Conservation (phyloP, 495 filamentous ascomycete species). For the Parmelia sp. region DNA sequence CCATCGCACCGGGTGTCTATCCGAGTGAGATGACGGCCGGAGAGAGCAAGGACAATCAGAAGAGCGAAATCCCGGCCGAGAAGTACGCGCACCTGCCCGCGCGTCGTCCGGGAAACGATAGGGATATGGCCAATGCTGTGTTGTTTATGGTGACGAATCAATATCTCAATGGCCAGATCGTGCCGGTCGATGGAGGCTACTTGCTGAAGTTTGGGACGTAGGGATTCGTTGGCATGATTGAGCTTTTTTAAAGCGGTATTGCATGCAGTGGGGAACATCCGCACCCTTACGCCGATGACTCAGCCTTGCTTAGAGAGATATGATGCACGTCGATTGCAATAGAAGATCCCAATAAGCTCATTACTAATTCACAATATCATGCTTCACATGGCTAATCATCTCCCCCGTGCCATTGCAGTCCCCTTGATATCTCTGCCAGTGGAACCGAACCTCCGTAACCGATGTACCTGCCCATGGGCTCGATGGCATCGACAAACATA, state of each 20-base stretch:
- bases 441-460: too few species aligned
- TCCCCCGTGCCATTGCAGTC: too few species aligned
- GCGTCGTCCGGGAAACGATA: constrained; percentile 57
- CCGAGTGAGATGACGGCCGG: constrained; percentile 39
- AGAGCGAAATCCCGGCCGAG: constrained; percentile 55
- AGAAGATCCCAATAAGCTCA: not conserved
- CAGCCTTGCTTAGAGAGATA: not conserved
- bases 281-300: not conserved
- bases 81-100: constrained; percentile 56
- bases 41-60: constrained; percentile 52
- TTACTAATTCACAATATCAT: not conserved
- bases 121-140: constrained; percentile 66
- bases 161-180: constrained; percentile 64
- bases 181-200: constrained; percentile 62
- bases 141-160: constrained; percentile 59
- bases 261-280: not conserved
- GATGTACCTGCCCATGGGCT: too few species aligned
- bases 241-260: not conserved
- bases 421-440: not conserved
- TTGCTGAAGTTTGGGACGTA: constrained; percentile 31
- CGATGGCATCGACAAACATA: too few species aligned
- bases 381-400: not conserved
- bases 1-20: constrained; percentile 45
- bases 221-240: not conserved
- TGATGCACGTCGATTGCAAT: not conserved